These are phyloP conservation scores for Fusarium cicatricum DNA, from an alignment of 2,329 filamentous ascomycete species.

Conservation along the genomic window DNA sequence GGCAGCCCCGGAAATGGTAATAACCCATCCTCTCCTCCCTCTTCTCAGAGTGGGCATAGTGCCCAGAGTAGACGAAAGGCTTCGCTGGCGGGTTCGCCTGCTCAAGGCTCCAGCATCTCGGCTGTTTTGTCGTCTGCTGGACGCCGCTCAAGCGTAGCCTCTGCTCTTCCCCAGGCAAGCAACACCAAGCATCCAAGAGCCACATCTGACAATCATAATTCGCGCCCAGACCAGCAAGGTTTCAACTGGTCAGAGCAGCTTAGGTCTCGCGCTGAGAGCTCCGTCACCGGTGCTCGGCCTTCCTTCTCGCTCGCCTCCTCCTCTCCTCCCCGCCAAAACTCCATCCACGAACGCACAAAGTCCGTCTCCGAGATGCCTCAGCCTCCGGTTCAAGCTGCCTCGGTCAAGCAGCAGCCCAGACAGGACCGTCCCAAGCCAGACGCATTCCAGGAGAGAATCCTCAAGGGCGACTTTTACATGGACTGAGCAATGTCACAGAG, in stretches of 20 bases:
- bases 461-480: conserved; percentile 99
- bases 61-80: conserved; percentile 45
- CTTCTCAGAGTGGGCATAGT: conserved; percentile 45
- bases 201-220: conserved; percentile 70
- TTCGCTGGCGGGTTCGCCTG: conserved; percentile 36
- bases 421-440: conserved; percentile 76
- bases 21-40: conserved; percentile 54
- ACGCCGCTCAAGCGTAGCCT: conserved; percentile 49
- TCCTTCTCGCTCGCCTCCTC: conserved; percentile 65
- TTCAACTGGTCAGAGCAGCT: conserved; percentile 98
- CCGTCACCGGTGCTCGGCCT: conserved; percentile 65
- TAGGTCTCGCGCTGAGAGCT: conserved; percentile 88
- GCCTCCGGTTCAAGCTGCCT: conserved; percentile 61
- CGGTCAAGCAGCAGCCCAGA: conserved; percentile 50
- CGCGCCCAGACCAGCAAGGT: conserved; percentile 79
- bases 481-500: conserved; percentile 64
- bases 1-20: conserved; percentile 73
- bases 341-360: conserved; percentile 71
- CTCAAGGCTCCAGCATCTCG: conserved; percentile 44
- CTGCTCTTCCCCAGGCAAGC: conserved; percentile 63
- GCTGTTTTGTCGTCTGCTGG: conserved; percentile 47
- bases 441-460: conserved; percentile 93
- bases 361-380: conserved; percentile 72
- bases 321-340: conserved; percentile 47
- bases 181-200: conserved; percentile 63